Base-by-base conservation (phyloP, 2,329 filamentous ascomycete species). In the Pestalotiopsis sp. region DNA sequence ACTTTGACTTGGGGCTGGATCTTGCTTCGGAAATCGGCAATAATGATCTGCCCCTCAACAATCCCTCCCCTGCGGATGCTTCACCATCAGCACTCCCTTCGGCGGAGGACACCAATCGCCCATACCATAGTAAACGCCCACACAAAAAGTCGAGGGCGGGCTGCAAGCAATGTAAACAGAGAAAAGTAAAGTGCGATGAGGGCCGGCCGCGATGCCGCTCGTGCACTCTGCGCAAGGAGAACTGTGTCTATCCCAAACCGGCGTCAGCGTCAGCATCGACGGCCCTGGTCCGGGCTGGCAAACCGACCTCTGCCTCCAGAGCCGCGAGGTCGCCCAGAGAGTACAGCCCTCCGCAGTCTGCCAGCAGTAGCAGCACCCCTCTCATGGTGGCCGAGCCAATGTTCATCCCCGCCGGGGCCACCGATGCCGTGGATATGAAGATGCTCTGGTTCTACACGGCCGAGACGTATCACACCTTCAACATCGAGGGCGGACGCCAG, bases 401-500 rank as follows among this genome's bases (percentile, higher is more conserved):
- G 11, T 81, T 80, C 69, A 72, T 75, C 11, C 78, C 83, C 1
- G 68, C 69, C 1, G 75, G 75, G 13, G 75, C 80, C 65, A 77
- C 82, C 56, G 77, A 80, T 39, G 67, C 68, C 5, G 71, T 78
- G 31, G 86, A 88, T 69, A 85, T 89, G 84, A 84, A 82, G 70
- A 80, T 88, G 56, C 73, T 89, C 6, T 88, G 86, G 86, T 86
- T 87, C 73, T 89, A 87, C 73, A 85, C 84, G 13, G 80, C 79
- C 9, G 75, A 81, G 39, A 85, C 84, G 9, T 85, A 78, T 71
- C 69, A 77, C 2, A 84, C 84, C 14, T 86, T 88, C 73, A 80
- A 83, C 14, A 76, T 84, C 36, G 76, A 82, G 25, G 75, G 77
- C 17, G 79, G 79, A 45, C 74, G 73, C 6, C 77, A 79, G 3